A percentile compares a stretch with the other conserved stretches of the same genome.
Conservation (phyloP, 768 basidiomycete species). For the Naganishia friedmannii region DNA sequence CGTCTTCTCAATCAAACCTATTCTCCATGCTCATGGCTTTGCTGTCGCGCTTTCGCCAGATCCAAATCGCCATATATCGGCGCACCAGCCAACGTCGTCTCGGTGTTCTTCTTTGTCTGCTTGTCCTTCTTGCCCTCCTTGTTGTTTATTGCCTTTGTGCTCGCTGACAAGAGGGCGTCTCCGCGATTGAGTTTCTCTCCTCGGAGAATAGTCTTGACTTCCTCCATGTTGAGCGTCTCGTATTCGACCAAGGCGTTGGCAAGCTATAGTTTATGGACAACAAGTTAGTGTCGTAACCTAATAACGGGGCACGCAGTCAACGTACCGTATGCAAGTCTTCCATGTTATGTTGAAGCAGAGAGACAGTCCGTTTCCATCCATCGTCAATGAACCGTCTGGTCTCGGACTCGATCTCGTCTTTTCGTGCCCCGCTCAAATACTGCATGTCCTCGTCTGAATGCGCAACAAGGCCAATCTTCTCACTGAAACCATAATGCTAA, state of each 20-base stretch:
- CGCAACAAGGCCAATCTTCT: constrained; percentile 65
- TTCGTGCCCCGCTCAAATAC: constrained; percentile 68
- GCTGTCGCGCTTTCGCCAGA: constrained; percentile 15
- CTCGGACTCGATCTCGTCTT: constrained; percentile 83
- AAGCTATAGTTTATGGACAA: constrained; percentile 57
- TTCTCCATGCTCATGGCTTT: constrained; percentile 13
- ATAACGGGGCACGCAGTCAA: constrained; percentile 17
- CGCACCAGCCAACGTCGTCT: constrained; percentile 16
- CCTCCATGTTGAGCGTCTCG: constrained; percentile 82
- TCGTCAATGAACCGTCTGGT: constrained; percentile 71
- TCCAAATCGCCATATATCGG: constrained; percentile 21
- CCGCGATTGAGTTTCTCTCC: constrained; percentile 60
- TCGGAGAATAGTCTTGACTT: constrained; percentile 78
- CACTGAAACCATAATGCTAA: constrained; percentile 52
- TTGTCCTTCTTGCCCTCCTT: constrained; percentile 21
- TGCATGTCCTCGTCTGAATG: constrained; percentile 72
- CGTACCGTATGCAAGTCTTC: constrained; percentile 66
- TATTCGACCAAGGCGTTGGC: constrained; percentile 89
- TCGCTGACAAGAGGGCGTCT: constrained; percentile 13
- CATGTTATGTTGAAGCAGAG: constrained; percentile 64
- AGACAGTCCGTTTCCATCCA: constrained; percentile 66
- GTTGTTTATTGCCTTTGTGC: neutral
- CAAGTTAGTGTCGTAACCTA: neutral
- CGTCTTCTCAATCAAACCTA: neutral
- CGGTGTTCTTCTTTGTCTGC: constrained; percentile 19